phyloP scores from a whole-genome alignment of 192 early-diverging fungal genomes.

The Haplosporangium gracile region DNA sequence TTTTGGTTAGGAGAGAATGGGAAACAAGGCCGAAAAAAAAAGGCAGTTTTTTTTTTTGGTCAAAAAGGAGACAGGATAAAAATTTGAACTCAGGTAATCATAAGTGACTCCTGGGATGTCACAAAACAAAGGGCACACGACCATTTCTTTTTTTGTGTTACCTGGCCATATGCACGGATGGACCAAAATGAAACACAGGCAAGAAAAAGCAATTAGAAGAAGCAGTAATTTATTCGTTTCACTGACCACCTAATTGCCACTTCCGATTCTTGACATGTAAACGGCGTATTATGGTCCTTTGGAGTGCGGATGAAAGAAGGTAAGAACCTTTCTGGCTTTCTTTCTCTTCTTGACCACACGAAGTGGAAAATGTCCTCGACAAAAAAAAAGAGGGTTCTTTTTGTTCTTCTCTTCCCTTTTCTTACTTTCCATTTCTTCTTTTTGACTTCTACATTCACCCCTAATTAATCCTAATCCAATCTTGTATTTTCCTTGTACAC shows the following conservation, averaged over 20 bases:
- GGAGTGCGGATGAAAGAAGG: not conserved
- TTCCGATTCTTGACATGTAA: not conserved
- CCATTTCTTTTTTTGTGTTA: not conserved
- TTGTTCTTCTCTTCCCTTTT: not conserved
- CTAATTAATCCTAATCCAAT: not conserved
- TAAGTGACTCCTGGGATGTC: not conserved
- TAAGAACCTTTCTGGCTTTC: not conserved
- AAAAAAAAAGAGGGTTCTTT: not conserved
- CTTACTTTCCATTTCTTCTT: not conserved
- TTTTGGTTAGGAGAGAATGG: not conserved
- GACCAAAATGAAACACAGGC: not conserved
- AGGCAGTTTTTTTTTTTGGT: not conserved
- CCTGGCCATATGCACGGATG: not conserved
- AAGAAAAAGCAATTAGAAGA: not conserved
- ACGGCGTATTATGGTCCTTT: not conserved
- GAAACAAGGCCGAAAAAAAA: not conserved
- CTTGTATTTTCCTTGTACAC: not conserved
- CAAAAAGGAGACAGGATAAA: not conserved
- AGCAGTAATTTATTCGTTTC: not conserved
- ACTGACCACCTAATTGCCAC: not conserved
- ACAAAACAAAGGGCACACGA: not conserved
- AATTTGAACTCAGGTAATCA: not conserved
- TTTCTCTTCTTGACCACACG: not conserved
- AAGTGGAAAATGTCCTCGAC: not conserved
- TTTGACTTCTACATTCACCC: not conserved